Percentiles rank a stretch among this genome's conserved stretches.
These are phyloP conservation scores for Sporothrix curviconia DNA, from an alignment of 2,329 filamentous ascomycete species.

Conservation along the genomic window DNA sequence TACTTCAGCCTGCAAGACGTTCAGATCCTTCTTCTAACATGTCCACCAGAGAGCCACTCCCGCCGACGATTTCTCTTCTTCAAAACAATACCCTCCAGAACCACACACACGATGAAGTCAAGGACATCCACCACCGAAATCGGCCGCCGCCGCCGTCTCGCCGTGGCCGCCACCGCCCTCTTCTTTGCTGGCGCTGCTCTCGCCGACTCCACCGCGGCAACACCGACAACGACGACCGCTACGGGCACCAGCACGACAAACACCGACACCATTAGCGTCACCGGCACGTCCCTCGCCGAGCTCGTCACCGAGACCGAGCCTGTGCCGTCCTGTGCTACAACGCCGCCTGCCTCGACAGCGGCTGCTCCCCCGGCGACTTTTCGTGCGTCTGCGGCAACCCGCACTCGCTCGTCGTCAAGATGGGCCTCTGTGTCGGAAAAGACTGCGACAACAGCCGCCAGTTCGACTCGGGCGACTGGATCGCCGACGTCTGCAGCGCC, in stretches of 20 bases:
- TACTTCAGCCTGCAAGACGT: too few relatives aligned
- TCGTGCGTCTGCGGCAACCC: slow-evolving; percentile 21
- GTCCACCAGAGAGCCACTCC: too few relatives aligned
- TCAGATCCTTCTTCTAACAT: too few relatives aligned
- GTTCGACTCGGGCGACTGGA: slow-evolving; percentile 18
- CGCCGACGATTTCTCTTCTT: too few relatives aligned
- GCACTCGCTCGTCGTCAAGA: slow-evolving; percentile 20
- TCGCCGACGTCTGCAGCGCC: slow-evolving; percentile 18
- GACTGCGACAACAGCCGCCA: slow-evolving; percentile 16
- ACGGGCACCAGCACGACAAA: not conserved
- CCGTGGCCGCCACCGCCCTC: not conserved
- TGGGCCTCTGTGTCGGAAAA: slow-evolving; percentile 19
- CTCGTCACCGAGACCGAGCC: slow-evolving; percentile 16
- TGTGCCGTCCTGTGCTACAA: slow-evolving; percentile 20
- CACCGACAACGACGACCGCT: not conserved
- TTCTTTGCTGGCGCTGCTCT: not conserved
- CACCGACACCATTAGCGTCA: slow-evolving; percentile 10
- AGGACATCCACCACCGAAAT: not conserved
- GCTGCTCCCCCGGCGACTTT: slow-evolving; percentile 17
- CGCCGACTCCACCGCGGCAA: not conserved
- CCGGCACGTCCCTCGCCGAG: slow-evolving; percentile 16
- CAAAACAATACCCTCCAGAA: too few relatives aligned
- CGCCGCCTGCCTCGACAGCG: slow-evolving; percentile 17
- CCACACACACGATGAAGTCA: not conserved
- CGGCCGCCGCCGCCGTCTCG: not conserved